Evolutionary conservation across 352 stramenopile genomes (phyloP).

Genomic region (Blastocystis sp.): DNA sequence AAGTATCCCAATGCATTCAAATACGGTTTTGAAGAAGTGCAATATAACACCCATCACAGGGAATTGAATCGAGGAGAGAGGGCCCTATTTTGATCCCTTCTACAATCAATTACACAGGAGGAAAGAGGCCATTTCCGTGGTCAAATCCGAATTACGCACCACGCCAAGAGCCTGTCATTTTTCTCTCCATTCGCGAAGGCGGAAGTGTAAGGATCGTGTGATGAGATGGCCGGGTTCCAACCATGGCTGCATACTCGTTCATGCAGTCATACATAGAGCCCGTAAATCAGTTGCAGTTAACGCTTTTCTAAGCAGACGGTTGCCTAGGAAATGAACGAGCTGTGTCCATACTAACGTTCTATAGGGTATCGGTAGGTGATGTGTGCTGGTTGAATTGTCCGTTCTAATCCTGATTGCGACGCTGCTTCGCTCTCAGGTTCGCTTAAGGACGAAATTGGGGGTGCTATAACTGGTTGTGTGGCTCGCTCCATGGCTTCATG

Average conservation of each 20-base stretch:
- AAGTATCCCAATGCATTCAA: too few species aligned
- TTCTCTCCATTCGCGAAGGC: not conserved
- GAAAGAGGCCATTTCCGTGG: too few species aligned
- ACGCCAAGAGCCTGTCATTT: not conserved
- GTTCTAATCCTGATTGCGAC: slow-evolving; percentile 29
- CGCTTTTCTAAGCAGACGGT: slow-evolving; percentile 37
- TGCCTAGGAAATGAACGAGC: slow-evolving; percentile 56
- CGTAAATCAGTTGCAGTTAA: slow-evolving; percentile 22
- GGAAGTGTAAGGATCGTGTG: not conserved
- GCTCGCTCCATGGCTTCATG: not conserved
- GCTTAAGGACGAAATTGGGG: slow-evolving; percentile 54
- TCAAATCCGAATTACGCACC: not conserved
- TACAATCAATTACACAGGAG: too few species aligned
- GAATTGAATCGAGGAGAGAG: too few species aligned
- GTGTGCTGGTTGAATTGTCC: not conserved
- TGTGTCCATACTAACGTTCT: slow-evolving; percentile 29
- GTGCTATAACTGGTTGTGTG: slow-evolving; percentile 64
- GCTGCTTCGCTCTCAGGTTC: slow-evolving; percentile 3
- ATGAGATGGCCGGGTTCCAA: slow-evolving; percentile 24
- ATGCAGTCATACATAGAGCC: slow-evolving; percentile 22
- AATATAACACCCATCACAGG: too few species aligned
- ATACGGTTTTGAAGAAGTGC: too few species aligned
- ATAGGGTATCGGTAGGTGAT: not conserved
- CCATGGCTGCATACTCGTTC: slow-evolving; percentile 29
- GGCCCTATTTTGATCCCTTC: too few species aligned